Percentiles rank a stretch among this genome's conserved stretches.
These are phyloP conservation scores for Venturia nashicola DNA, from an alignment of 2,329 filamentous ascomycete species.

Conservation along the genomic window DNA sequence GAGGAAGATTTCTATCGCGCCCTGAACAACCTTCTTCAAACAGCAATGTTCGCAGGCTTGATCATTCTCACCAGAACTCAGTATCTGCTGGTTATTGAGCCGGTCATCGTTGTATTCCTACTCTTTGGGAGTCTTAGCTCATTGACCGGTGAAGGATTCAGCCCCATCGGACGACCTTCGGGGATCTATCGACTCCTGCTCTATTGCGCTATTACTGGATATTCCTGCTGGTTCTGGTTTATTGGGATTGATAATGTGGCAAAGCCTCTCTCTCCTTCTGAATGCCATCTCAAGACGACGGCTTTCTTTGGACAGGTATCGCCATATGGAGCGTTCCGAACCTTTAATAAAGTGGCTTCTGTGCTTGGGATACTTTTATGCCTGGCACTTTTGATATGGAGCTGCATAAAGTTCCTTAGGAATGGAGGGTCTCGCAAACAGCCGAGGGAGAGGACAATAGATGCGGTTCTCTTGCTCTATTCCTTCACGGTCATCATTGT, in stretches of 20 bases:
- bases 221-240: constrained; percentile 1
- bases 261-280: neutral
- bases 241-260: neutral
- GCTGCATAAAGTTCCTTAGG: neutral
- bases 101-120: neutral
- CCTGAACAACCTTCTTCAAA: neutral
- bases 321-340: neutral
- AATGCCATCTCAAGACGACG: neutral
- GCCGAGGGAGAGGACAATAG: neutral
- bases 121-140: neutral
- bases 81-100: neutral
- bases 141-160: neutral
- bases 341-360: neutral
- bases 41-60: neutral
- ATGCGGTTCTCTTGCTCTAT: neutral
- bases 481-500: neutral
- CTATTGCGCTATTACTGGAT: neutral
- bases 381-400: neutral
- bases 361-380: neutral
- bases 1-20: neutral
- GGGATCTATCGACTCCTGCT: neutral
- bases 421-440: neutral
- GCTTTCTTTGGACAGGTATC: neutral
- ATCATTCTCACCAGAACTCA: neutral
- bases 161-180: neutral